phyloP scores from a whole-genome alignment of 352 stramenopile genomes.

The Halophytophthora batemanensis region DNA sequence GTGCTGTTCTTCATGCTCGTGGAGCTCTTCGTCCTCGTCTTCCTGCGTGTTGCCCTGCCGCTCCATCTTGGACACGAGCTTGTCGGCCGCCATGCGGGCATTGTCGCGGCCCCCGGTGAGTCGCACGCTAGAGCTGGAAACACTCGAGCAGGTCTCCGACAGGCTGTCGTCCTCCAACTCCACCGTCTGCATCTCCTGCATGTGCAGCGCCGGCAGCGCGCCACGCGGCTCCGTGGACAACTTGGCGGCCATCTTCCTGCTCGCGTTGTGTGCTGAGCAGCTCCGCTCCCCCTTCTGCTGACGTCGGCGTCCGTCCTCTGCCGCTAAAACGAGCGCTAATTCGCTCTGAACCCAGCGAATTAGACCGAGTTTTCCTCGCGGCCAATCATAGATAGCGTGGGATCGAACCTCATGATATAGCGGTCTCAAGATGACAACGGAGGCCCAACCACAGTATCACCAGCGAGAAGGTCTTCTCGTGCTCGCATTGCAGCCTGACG shows the following conservation, averaged over 20 bases:
- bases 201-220: constrained; percentile 19
- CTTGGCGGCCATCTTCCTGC: constrained; percentile 5
- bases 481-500: too few species aligned
- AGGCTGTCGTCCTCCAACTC: constrained; percentile 23
- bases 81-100: background rate
- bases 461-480: too few species aligned
- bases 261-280: constrained; percentile 15
- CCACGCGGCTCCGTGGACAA: constrained; percentile 8
- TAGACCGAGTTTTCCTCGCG: too few species aligned
- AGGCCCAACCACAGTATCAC: too few species aligned
- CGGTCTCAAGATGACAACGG: too few species aligned
- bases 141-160: constrained; percentile 23
- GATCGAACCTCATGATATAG: too few species aligned
- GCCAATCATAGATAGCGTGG: too few species aligned
- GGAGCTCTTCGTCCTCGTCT: constrained; percentile 8
- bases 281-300: too few species aligned
- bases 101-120: constrained; percentile 1
- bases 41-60: background rate
- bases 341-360: too few species aligned
- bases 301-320: too few species aligned
- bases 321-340: too few species aligned
- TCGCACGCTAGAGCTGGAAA: constrained; percentile 25
- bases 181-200: constrained; percentile 24
- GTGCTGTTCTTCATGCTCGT: constrained; percentile 29
- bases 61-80: constrained; percentile 9